These are phyloP conservation scores for Xerocomellus dryophilus DNA, from an alignment of 768 basidiomycete species.

Conservation along the genomic window DNA sequence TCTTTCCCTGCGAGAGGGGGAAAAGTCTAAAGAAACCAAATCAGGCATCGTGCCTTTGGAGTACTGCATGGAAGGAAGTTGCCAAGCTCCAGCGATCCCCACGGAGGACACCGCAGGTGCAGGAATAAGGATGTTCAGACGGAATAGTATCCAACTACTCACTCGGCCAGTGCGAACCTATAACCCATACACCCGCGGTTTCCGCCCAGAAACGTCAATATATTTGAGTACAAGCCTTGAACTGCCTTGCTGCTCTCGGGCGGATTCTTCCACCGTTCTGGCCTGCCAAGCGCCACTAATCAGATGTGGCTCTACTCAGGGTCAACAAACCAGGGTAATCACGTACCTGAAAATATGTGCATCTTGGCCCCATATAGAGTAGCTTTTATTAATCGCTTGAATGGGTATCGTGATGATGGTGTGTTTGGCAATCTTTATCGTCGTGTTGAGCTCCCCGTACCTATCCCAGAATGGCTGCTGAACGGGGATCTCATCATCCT, in stretches of 20 bases:
- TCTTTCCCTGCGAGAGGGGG: slow-evolving; percentile 7
- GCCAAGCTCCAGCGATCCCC: slow-evolving; percentile 7
- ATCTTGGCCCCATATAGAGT: slow-evolving; percentile 61
- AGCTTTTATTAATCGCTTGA: slow-evolving; percentile 54
- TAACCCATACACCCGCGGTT: slow-evolving; percentile 62
- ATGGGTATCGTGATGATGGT: slow-evolving; percentile 61
- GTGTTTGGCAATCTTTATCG: slow-evolving; percentile 42
- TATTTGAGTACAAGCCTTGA: slow-evolving; percentile 53
- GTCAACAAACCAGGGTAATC: slow-evolving; percentile 21
- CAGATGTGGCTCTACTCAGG: slow-evolving; percentile 20
- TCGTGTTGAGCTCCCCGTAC: slow-evolving; percentile 29
- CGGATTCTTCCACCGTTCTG: slow-evolving; percentile 50
- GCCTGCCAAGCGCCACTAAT: slow-evolving; percentile 35
- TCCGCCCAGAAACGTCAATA: slow-evolving; percentile 56
- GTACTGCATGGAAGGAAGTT: slow-evolving; percentile 5
- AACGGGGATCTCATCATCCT: slow-evolving; percentile 54
- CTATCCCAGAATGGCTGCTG: slow-evolving; percentile 32
- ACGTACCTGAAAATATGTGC: slow-evolving; percentile 56
- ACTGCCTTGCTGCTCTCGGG: slow-evolving; percentile 37
- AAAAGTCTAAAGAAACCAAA: slow-evolving; percentile 24
- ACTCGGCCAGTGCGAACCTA: slow-evolving; percentile 60
- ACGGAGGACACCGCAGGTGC: slow-evolving; percentile 3
- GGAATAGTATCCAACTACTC: slow-evolving; percentile 27
- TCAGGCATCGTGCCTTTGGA: slow-evolving; percentile 11
- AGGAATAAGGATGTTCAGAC: slow-evolving; percentile 7